Evolutionary conservation across 305 asterid species (phyloP), one percentile per base, ranked within the genome.

Genomic region (Rubia peregrina): DNA sequence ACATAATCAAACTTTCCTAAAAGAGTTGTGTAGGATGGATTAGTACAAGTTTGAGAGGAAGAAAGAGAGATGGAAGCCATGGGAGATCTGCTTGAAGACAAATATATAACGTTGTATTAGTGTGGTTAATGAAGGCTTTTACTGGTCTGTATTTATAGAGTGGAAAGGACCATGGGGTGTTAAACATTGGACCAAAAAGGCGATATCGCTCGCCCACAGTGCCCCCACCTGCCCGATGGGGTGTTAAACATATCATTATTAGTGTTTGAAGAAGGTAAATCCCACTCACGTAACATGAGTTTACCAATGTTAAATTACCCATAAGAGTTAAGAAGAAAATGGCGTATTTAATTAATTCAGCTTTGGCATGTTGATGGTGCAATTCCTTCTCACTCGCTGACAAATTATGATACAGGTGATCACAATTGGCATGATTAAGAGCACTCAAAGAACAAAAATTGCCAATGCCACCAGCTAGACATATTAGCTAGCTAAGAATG

Each of bases 1-100:
- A 40, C 48, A 38, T 43, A 62, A 68, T 22, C 69, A 53, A 49
- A 73, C 4, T 44, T 61, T 13, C 41, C 73, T 0, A 69, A 8
- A 69, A 69, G 42, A 16, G 66, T 9, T 12, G 22, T 74, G 69
- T 57, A 67, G 49, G 51, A 57, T 3, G 72, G 69, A 21, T 36
- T 70, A 71, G 7, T 16, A 19, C 61, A 71, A 48, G 82, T 68
- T 61, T 77, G 79, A 74, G 79, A 42, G 70, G 80, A 30, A 42
- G 90, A 79, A 72, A 73, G 49, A 68, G 73, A 51, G 36, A 77
- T 61, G 65, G 87, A 83, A 81, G 91, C 86, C 97, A 90, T 90
- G 69, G 24, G 51, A 53, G 82, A 41, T 17, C 7, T 48, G 30
- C 40, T 17, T 51, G 19, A 51, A 16, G 11, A 51, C 48, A n/a